A percentile compares a stretch with the other conserved stretches of the same genome.
These are phyloP conservation scores for Quercus phellos DNA, from an alignment of 331 rosid species.

Conservation along the genomic window DNA sequence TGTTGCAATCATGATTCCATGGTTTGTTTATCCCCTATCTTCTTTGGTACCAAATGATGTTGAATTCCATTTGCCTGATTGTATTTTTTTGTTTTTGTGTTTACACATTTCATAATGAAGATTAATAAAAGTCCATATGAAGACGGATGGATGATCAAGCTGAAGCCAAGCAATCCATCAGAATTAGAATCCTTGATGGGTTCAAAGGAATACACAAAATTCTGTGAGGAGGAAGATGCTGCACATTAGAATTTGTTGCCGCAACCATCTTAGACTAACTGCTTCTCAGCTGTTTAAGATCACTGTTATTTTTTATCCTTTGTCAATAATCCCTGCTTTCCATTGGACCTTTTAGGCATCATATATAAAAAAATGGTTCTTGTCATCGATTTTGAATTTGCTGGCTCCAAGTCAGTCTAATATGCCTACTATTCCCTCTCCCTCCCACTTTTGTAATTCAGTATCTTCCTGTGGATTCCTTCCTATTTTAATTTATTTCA, in stretches of 20 bases:
- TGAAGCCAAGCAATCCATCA: slow-evolving; percentile 66
- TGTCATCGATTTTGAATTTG: slow-evolving; percentile 21
- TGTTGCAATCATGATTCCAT: too few relatives aligned
- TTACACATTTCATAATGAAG: slow-evolving; percentile 33
- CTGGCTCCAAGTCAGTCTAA: slow-evolving; percentile 2
- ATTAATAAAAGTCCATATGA: slow-evolving; percentile 77
- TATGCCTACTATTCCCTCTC: slow-evolving; percentile 3
- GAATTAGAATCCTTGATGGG: slow-evolving; percentile 67
- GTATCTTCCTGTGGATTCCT: not conserved
- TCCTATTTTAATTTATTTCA: too few relatives aligned
- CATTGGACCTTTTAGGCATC: not conserved
- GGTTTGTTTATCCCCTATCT: not conserved
- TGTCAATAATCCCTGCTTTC: not conserved
- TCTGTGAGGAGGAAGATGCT: slow-evolving; percentile 88
- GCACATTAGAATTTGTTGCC: slow-evolving; percentile 42
- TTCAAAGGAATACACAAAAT: slow-evolving; percentile 69
- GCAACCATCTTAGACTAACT: slow-evolving; percentile 28
- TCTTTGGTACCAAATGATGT: not conserved
- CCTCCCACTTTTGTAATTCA: slow-evolving; percentile 24
- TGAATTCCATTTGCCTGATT: not conserved
- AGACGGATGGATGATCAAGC: slow-evolving; percentile 90
- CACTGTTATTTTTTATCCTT: slow-evolving; percentile 8
- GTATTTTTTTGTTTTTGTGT: not conserved
- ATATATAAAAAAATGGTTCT: not conserved
- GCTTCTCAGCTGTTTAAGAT: slow-evolving; percentile 20